Evolutionary conservation across 2,329 filamentous ascomycete species (phyloP), one percentile per base, ranked within the genome.

Genomic region (Talaromyces sp.): DNA sequence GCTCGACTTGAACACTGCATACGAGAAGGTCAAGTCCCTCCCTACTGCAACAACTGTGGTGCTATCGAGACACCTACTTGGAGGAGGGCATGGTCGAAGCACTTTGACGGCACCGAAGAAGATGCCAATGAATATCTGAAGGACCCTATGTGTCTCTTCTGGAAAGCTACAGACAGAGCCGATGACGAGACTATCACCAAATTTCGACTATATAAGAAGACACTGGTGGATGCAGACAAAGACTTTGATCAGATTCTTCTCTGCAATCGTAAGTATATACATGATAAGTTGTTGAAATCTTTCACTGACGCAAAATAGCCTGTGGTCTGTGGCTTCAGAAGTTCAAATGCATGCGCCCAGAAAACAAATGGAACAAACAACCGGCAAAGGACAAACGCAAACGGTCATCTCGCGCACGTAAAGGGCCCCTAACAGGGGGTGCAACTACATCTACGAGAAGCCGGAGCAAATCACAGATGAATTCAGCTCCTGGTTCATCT

Each of bases 301-400:
- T 43, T 10, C 22, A 62, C 58, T 66, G 50, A 66, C 37, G 24
- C 27, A 41, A 64, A 31, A 33, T 64, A 89, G 86, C 94, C 66
- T 99, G 95, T 75, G 95, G 95, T 19, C 88, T 99, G 49, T 99
- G 93, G 92, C 89, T 99, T 70, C 88, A 89, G 67, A 98, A 97
- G 73, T 92, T 90, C 77, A 92, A 91, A 73, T 85, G 82, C 27
- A 95, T 96, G 82, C 89, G 95, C 9, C 95, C 95, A 2, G 83
- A 87, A 62, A 88, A 94, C 67, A 88, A 89, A 69, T 99, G 94
- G 94, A 89, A 90, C 69, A 91, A 87, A 68, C 84, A 83, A 68
- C 84, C 83, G 5, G 71, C 72, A n/a, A 76, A 74, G 63, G 71
- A 75, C 49, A 80, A 78, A 67, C 74, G 74, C 64, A 81, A 81